These are phyloP conservation scores for Beauveria australis DNA, from an alignment of 2,329 filamentous ascomycete species.

Conservation along the genomic window DNA sequence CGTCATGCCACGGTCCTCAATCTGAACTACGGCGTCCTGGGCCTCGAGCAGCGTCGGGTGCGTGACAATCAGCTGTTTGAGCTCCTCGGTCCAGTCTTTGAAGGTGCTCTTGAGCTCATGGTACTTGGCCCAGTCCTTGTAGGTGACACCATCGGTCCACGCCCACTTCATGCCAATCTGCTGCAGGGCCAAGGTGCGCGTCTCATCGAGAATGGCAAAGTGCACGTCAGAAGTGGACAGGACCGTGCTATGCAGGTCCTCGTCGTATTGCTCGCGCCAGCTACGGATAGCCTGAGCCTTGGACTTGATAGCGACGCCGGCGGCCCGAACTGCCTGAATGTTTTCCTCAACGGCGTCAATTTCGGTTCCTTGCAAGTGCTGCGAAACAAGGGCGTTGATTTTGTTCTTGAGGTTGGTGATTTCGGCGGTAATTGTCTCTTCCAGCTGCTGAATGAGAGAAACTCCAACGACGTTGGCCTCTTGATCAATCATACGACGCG, in stretches of 20 bases:
- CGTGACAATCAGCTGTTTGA: constrained; percentile 65
- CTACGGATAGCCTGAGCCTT: constrained; percentile 67
- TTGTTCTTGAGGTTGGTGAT: constrained; percentile 56
- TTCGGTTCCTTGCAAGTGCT: constrained; percentile 41
- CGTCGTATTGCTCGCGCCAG: constrained; percentile 67
- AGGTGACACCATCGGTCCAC: constrained; percentile 90
- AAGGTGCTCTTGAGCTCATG: constrained; percentile 79
- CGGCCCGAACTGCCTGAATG: constrained; percentile 47
- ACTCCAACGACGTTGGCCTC: constrained; percentile 60
- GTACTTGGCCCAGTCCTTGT: constrained; percentile 96
- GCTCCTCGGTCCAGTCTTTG: constrained; percentile 74
- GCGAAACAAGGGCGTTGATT: constrained; percentile 56
- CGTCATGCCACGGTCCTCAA: constrained; percentile 74
- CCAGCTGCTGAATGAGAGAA: constrained; percentile 58
- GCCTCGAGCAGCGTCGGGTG: constrained; percentile 65
- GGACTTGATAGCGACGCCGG: constrained; percentile 66
- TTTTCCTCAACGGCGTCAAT: constrained; percentile 35
- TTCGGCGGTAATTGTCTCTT: constrained; percentile 57
- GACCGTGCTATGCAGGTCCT: constrained; percentile 60
- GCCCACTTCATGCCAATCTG: constrained; percentile 94
- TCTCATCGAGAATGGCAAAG: constrained; percentile 72
- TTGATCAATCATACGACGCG: constrained; percentile 46
- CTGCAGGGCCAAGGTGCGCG: constrained; percentile 76
- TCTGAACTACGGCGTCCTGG: constrained; percentile 55
- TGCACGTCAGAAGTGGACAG: constrained; percentile 69